phyloP scores from a whole-genome alignment of 2,329 filamentous ascomycete species.

The Fusarium euwallaceae region DNA sequence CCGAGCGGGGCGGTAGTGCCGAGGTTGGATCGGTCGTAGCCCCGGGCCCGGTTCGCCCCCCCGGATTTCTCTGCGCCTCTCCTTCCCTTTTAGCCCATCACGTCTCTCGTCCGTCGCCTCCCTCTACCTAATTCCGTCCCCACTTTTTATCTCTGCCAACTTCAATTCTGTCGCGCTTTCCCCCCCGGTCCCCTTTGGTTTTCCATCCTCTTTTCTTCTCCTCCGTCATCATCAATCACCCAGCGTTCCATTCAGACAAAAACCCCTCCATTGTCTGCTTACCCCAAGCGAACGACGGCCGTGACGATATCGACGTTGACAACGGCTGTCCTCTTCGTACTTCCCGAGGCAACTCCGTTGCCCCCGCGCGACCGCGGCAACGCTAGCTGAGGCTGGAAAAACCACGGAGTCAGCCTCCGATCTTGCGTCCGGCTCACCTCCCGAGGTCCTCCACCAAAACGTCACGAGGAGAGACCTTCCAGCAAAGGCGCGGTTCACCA shows the following conservation, averaged over 20 bases:
- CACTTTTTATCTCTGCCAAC: constrained; percentile 36
- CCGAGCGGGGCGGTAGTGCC: constrained; percentile 34
- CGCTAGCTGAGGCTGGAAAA: constrained; percentile 41
- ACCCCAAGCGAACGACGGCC: neutral
- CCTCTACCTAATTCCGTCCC: constrained; percentile 10
- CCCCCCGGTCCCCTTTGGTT: constrained; percentile 21
- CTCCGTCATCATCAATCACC: constrained; percentile 3
- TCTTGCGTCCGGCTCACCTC: constrained; percentile 37
- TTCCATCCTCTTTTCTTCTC: constrained; percentile 15
- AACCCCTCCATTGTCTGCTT: neutral
- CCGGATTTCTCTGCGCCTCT: constrained; percentile 46
- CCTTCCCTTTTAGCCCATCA: constrained; percentile 19
- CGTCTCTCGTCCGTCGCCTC: neutral
- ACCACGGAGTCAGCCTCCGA: constrained; percentile 40
- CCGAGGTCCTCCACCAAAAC: constrained; percentile 39
- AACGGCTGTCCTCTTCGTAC: constrained; percentile 18
- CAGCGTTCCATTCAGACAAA: constrained; percentile 11
- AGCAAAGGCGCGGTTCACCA: constrained; percentile 11
- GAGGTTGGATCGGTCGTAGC: constrained; percentile 41
- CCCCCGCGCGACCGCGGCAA: constrained; percentile 34
- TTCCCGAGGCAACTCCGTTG: constrained; percentile 42
- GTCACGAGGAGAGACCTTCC: constrained; percentile 33
- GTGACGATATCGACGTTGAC: neutral
- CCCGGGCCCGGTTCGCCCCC: constrained; percentile 40
- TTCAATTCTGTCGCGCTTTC: constrained; percentile 29